A percentile compares a stretch with the other conserved stretches of the same genome.
Conservation (phyloP, 2,329 filamentous ascomycete genomes). For the Pseudogymnoascus sp. region DNA sequence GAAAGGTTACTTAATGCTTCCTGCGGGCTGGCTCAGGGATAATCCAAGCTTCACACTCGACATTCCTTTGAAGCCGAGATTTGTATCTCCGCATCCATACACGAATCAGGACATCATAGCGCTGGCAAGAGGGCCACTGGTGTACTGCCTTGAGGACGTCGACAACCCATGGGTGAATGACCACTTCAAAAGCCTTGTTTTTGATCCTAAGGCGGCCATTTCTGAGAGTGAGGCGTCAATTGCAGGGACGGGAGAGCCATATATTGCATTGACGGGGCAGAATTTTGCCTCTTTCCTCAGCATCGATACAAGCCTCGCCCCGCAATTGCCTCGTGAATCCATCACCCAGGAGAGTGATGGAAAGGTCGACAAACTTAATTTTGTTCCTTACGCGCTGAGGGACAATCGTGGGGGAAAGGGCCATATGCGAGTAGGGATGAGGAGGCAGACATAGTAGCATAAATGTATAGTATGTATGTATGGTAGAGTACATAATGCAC, state of each 20-base stretch:
- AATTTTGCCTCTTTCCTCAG: conserved; percentile 15
- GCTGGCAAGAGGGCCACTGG: conserved; percentile 46
- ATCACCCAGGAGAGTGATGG: conserved; percentile 16
- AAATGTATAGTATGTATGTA: background rate
- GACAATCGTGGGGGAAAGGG: conserved; percentile 46
- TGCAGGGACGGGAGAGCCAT: conserved; percentile 15
- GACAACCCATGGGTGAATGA: conserved; percentile 48
- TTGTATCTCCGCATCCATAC: conserved; percentile 45
- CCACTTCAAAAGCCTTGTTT: conserved; percentile 38
- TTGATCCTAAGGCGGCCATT: conserved; percentile 15
- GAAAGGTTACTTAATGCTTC: conserved; percentile 42
- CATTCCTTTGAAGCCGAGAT: conserved; percentile 39
- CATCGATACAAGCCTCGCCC: conserved; percentile 8
- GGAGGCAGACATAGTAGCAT: background rate
- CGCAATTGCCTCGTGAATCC: background rate
- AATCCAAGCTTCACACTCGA: conserved; percentile 37
- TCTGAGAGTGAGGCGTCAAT: conserved; percentile 12
- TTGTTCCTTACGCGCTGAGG: conserved; percentile 47
- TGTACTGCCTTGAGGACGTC: conserved; percentile 53
- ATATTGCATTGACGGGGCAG: conserved; percentile 16
- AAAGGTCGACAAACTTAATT: conserved; percentile 31
- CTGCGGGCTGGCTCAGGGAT: conserved; percentile 31
- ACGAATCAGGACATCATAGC: conserved; percentile 46
- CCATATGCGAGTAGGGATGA: conserved; percentile 41
- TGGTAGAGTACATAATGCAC: background rate